Conservation (phyloP, 371 early-diverging fungal species). For the Mucor piriformis region DNA sequence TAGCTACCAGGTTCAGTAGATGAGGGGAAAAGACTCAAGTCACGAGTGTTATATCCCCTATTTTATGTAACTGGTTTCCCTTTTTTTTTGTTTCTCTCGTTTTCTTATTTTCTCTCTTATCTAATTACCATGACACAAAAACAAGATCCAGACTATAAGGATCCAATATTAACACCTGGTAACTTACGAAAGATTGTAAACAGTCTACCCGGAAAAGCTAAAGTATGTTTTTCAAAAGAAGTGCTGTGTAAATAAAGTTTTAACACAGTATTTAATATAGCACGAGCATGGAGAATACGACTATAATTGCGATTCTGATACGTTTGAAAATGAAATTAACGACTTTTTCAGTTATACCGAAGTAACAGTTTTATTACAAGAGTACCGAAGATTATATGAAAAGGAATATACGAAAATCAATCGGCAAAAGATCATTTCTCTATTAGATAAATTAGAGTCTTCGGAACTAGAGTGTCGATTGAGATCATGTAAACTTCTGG, state of each 20-base stretch:
- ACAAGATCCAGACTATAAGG: slow-evolving; percentile 6
- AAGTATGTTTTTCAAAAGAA: too few species aligned
- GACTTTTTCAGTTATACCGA: slow-evolving; percentile 77
- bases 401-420: slow-evolving; percentile 3
- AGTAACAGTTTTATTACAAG: slow-evolving; percentile 48
- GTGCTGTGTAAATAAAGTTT: slow-evolving; percentile 16
- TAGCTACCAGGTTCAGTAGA: too few species aligned
- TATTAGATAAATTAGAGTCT: not conserved
- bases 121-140: not conserved
- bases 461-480: not conserved
- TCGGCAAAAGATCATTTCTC: not conserved
- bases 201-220: slow-evolving; percentile 33
- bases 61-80: not conserved
- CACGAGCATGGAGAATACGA: slow-evolving; percentile 58
- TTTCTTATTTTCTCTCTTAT: not conserved
- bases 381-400: slow-evolving; percentile 45
- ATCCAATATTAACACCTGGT: slow-evolving; percentile 37
- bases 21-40: too few species aligned
- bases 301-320: slow-evolving; percentile 64
- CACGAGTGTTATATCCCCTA: too few species aligned
- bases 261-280: slow-evolving; percentile 25
- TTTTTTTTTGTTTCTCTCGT: not conserved
- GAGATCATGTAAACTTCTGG: not conserved
- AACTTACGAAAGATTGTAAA: slow-evolving; percentile 40
- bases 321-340: slow-evolving; percentile 65